Conservation (phyloP, 768 basidiomycete species). For the Suillus cothurnatus region DNA sequence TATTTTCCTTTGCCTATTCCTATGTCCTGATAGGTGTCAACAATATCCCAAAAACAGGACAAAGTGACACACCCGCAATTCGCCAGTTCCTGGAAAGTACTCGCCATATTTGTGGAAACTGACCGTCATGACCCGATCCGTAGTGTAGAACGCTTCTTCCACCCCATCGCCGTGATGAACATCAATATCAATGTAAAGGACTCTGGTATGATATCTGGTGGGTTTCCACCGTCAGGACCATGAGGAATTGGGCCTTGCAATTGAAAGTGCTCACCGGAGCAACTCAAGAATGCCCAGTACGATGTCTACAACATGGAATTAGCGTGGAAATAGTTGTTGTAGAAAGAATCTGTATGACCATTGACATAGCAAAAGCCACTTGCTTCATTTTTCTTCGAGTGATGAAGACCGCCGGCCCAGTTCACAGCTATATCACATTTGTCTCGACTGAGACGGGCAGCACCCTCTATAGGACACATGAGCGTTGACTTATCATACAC, state of each 20-base stretch:
- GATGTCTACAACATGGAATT: conserved; percentile 64
- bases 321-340: background rate
- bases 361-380: conserved; percentile 99
- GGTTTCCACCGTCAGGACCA: background rate
- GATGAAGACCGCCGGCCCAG: conserved; percentile 98
- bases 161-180: conserved; percentile 99
- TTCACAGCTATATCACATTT: conserved; percentile 99
- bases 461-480: conserved; percentile 72
- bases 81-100: conserved; percentile 99
- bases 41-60: conserved; percentile 9
- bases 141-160: conserved; percentile 99
- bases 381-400: conserved; percentile 98
- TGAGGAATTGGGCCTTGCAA: background rate
- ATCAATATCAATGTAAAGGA: conserved; percentile 98
- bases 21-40: conserved; percentile 61
- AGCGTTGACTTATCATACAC: conserved; percentile 2
- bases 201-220: conserved; percentile 84
- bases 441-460: conserved; percentile 90
- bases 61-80: conserved; percentile 63
- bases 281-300: conserved; percentile 96
- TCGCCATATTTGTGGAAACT: conserved; percentile 99
- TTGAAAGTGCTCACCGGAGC: conserved; percentile 56
- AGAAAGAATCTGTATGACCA: conserved; percentile 46
- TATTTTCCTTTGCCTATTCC: conserved; percentile 94
- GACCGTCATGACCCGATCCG: conserved; percentile 97